Evolutionary conservation across 2,329 filamentous ascomycete genomes (phyloP).

Genomic region (Ophiostoma angusticollis): DNA sequence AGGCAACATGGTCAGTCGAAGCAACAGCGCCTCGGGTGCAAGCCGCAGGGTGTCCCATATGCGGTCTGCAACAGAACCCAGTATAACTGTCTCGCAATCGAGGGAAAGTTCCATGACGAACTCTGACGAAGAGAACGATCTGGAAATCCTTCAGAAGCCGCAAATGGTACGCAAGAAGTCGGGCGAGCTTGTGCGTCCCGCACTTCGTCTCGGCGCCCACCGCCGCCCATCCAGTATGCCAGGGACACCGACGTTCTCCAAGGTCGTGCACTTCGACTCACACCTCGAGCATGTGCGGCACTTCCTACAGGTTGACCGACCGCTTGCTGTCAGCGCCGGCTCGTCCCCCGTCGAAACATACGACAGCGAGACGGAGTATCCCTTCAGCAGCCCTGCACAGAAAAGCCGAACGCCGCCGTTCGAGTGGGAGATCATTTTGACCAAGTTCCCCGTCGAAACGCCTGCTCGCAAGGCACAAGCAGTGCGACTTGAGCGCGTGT

Average conservation of each 20-base stretch:
- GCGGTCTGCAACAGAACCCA: slow-evolving; percentile 44
- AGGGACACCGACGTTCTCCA: slow-evolving; percentile 87
- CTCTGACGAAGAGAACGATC: slow-evolving; percentile 52
- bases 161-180: slow-evolving; percentile 97
- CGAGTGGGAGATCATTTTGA: slow-evolving; percentile 78
- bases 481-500: slow-evolving; percentile 74
- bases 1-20: slow-evolving; percentile 9
- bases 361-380: slow-evolving; percentile 80
- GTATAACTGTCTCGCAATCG: slow-evolving; percentile 32
- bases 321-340: slow-evolving; percentile 88
- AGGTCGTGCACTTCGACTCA: slow-evolving; percentile 96
- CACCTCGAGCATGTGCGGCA: slow-evolving; percentile 93
- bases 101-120: slow-evolving; percentile 35
- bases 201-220: slow-evolving; percentile 66
- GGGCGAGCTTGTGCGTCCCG: slow-evolving; percentile 87
- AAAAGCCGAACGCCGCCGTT: slow-evolving; percentile 37
- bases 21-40: slow-evolving; percentile 34
- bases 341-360: slow-evolving; percentile 84
- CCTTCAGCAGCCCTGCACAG: slow-evolving; percentile 48
- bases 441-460: slow-evolving; percentile 66
- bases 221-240: slow-evolving; percentile 91
- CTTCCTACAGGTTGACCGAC: slow-evolving; percentile 86
- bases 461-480: slow-evolving; percentile 50
- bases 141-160: slow-evolving; percentile 63
- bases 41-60: slow-evolving; percentile 33